Evolutionary conservation across 306 rosid genomes (phyloP), one percentile per base, ranked within the genome.

Genomic region (Psophocarpus tetragonolobus): DNA sequence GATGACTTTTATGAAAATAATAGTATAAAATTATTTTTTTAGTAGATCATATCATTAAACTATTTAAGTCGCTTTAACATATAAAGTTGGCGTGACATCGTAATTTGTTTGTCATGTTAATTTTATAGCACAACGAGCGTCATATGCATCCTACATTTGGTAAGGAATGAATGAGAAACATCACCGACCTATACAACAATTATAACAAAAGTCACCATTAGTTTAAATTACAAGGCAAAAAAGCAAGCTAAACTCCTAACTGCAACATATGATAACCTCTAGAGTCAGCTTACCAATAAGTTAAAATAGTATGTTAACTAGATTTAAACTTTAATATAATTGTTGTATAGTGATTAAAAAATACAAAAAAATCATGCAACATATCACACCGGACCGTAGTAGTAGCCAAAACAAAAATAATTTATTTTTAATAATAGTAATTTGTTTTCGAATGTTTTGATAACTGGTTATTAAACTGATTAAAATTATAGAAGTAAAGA

Each of bases 191-290:
- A 15, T 36, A 17, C 35, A 33, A 7, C 17, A 65, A 8, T 45
- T 65, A 24, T 56, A 66, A 54, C 24, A 13, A 10, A 35, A 12
- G 27, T 26, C 24, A 20, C 11, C 8, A 17, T 29, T 70, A 38
- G 32, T 66, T 45, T 83, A 26, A 60, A 65, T 73, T 65, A 64
- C 2, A 83, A 73, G 76, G 58, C 76, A 83, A 56, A 80, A 83
- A 73, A 72, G 58, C 76, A 83, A 56, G 83, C 48, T 44, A 81
- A 32, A 39, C 36, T 39, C n/a, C 27, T 64, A 75, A 14, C 39
- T 20, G 20, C 53, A 18, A n/a, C n/a, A n/a, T n/a, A n/a, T n/a
- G n/a, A n/a, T n/a, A n/a, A n/a, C n/a, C n/a, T n/a, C n/a, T n/a
- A n/a, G n/a, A n/a, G n/a, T n/a, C n/a, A n/a, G n/a, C n/a, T n/a